Evolutionary conservation across 2,329 filamentous ascomycete genomes (phyloP).

Genomic region (Colletotrichum noveboracense): DNA sequence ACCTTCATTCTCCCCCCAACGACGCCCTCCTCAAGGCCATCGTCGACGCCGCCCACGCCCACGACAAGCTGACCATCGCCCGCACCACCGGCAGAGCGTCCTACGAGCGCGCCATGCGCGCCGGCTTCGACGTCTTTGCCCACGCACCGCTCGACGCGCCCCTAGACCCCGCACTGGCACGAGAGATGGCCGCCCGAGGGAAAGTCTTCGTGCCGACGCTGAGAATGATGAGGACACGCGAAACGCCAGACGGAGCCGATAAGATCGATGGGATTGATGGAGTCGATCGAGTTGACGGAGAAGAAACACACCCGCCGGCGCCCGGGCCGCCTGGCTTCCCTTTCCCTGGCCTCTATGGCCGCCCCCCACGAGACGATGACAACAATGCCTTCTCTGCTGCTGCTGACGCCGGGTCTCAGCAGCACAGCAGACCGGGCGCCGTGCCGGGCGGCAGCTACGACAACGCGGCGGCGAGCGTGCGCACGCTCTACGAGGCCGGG

Average conservation of each 20-base stretch:
- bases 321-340: neutral
- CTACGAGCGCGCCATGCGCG: conserved; percentile 28
- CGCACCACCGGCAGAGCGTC: conserved; percentile 29
- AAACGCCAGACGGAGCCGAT: no score
- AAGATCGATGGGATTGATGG: no score
- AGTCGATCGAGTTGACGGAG: no score
- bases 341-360: neutral
- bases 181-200: conserved; percentile 20
- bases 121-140: conserved; percentile 32
- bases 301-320: no score
- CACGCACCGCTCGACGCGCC: conserved; percentile 31
- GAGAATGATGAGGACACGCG: conserved; percentile 27
- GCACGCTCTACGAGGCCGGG: conserved; percentile 28
- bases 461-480: conserved; percentile 28
- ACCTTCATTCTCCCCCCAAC: conserved; percentile 25
- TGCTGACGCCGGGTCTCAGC: neutral
- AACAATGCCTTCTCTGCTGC: neutral
- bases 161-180: conserved; percentile 24
- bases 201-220: conserved; percentile 33
- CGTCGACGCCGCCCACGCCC: conserved; percentile 25
- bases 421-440: neutral
- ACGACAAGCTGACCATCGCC: conserved; percentile 29
- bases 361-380: no score
- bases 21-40: conserved; percentile 27
- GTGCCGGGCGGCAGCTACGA: conserved; percentile 23